phyloP scores from a whole-genome alignment of 2,329 filamentous ascomycete genomes.

The Nannizzia gypsea region DNA sequence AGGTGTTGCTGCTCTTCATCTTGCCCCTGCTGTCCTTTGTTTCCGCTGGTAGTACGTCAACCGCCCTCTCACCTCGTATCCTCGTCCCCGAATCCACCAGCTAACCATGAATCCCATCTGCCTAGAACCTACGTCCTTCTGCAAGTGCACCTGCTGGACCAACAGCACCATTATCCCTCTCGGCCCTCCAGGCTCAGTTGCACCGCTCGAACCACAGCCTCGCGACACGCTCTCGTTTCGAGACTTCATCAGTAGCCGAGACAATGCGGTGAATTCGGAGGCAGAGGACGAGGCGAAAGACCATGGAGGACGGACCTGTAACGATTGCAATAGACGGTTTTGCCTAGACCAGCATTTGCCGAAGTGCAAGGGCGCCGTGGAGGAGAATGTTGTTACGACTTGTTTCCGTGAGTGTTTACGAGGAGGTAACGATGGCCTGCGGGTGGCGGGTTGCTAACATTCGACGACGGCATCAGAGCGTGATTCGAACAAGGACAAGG shows the following conservation, averaged over 20 bases:
- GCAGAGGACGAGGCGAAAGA: slow-evolving; percentile 24
- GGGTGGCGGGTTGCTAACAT: not conserved
- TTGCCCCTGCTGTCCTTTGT: slow-evolving; percentile 22
- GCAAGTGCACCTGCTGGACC: slow-evolving; percentile 59
- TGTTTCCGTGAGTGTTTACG: slow-evolving; percentile 46
- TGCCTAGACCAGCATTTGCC: slow-evolving; percentile 52
- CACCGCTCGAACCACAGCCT: not conserved
- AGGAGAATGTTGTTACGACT: slow-evolving; percentile 53
- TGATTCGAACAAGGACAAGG: slow-evolving; percentile 55
- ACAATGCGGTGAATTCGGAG: not conserved
- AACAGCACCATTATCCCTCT: slow-evolving; percentile 59
- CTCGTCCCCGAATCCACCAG: not conserved
- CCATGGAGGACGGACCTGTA: slow-evolving; percentile 41
- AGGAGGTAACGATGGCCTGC: not conserved
- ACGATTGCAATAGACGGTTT: slow-evolving; percentile 56
- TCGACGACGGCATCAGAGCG: slow-evolving; percentile 37
- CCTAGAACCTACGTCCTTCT: slow-evolving; percentile 47
- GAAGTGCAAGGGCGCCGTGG: slow-evolving; percentile 49
- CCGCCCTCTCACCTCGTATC: not conserved
- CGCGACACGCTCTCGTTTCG: not conserved
- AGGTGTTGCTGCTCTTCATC: slow-evolving; percentile 14
- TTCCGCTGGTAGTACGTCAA: slow-evolving; percentile 27
- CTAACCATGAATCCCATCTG: not conserved
- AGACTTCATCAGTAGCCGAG: slow-evolving; percentile 12
- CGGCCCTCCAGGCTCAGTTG: slow-evolving; percentile 32